Evolutionary conservation across 805 yeast genomes (phyloP), one percentile per base, ranked within the genome.

Genomic region (Candida tibetensis): DNA sequence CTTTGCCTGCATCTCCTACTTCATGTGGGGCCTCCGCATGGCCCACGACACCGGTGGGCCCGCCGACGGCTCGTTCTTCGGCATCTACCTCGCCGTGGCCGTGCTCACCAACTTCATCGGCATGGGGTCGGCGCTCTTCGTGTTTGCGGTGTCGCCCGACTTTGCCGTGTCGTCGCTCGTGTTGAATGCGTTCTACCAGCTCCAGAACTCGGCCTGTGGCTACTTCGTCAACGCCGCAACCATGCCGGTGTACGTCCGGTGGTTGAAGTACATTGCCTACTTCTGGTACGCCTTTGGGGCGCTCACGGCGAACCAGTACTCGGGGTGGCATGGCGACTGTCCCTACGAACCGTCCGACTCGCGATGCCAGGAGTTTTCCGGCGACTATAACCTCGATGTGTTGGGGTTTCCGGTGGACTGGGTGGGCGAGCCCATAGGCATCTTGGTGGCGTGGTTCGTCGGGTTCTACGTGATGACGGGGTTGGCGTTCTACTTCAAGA

Each of bases 21-120:
- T 81, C 61, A 81, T 87, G 91, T 76, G 77, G 65, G 95, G 95
- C 0, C 64, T 87, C 28, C 58, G 85, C 23, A 58, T 49, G 14
- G 37, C 43, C 16, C 9, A 28, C n/a, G 46, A 46, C 5, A 18
- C 38, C 5, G 46, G 37, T 1, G 55, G 41, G 6, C 35, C 31
- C 3, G 51, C 47, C 10, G 48, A 49, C 32, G 46, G 46, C 4
- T 31, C 41, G 5, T 54, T 34, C 30, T 57, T 54, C 23, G 55
- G 53, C 5, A 43, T 49, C 14, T 57, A 50, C 46, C 44, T 54
- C 28, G 45, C 52, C 10, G 28, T 56, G 12, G 37, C 51, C 5
- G 33, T 57, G 14, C 34, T 56, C 9, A 45, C 41, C 12, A 46
- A 45, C 8, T 32, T 52, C 22, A 38, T 51, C 16, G 50, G 54